Base-by-base conservation (phyloP, 2,329 filamentous ascomycete genomes). In the Pseudogymnoascus verrucosus region DNA sequence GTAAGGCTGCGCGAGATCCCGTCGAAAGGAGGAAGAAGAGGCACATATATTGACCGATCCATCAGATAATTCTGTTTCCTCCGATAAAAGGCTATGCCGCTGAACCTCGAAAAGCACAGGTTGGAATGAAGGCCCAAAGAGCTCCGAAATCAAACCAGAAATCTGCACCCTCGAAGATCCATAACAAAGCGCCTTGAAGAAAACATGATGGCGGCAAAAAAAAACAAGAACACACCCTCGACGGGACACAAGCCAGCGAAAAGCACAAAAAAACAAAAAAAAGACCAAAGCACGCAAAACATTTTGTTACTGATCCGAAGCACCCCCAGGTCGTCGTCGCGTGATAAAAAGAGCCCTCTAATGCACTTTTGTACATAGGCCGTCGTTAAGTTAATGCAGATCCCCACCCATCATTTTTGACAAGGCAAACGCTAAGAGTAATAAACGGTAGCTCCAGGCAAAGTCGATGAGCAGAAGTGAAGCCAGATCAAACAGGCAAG, bases 331-430 rank as follows among this genome's bases (percentile, higher is more conserved):
- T 74, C 72, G 71, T 74, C 70, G 68, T 71, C 71, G 71, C 73
- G 69, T 74, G 69, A 74, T 70, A 73, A 69, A 66, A 72, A 62
- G 44, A 63, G 68, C 71, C 69, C 67, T 72, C 70, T 73, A 73
- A 70, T 73, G 72, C 71, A 74, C 71, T 72, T 73, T 74, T 73
- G 70, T 74, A 74, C 72, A 74, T 71, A 69, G 67, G 70, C 71
- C 19, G 72, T 73, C 71, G 68, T 73, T 68, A 67, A 16, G n/a
- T 71, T 72, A 72, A 72, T 69, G 68, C 71, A 74, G 68, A 73
- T 69, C 68, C 71, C 72, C 71, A 70, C 73, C 72, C 71, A 72
- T 72, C 72, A 71, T 73, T 73, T 72, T 73, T 44, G 71, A 72
- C 70, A 73, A 40, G 37, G 37, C 37, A 40, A 74, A 74, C 72